A percentile compares a stretch with the other conserved stretches of the same genome.
phyloP scores from a whole-genome alignment of 176 grass and related monocot species.

The Bothriochloa decipiens region DNA sequence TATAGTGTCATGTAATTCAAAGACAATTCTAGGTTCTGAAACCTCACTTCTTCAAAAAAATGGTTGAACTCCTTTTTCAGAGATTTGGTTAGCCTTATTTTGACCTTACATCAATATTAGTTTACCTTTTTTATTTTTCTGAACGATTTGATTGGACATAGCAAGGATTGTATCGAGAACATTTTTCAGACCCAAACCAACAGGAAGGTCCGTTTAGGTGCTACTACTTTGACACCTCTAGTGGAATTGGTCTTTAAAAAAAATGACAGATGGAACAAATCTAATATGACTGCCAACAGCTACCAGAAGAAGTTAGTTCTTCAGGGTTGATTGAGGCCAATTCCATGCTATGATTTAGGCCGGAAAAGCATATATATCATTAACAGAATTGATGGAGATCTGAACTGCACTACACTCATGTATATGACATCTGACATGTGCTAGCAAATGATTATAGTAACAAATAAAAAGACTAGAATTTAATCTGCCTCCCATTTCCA shows the following conservation, averaged over 20 bases:
- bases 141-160: not conserved
- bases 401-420: too few relatives aligned
- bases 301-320: conserved; percentile 11
- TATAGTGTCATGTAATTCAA: not conserved
- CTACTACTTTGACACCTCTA: conserved; percentile 22
- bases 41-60: conserved; percentile 10
- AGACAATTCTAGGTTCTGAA: not conserved
- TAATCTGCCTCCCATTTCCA: not conserved
- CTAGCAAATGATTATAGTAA: not conserved
- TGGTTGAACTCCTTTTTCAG: not conserved
- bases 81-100: not conserved
- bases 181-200: conserved; percentile 1
- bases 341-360: conserved; percentile 15
- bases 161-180: not conserved
- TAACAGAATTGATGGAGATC: too few relatives aligned
- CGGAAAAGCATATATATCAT: not conserved
- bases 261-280: conserved; percentile 19
- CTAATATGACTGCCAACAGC: not conserved
- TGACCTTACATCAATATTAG: not conserved
- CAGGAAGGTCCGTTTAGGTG: conserved; percentile 22
- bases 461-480: not conserved
- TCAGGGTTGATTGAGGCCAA: conserved; percentile 20
- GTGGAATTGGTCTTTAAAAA: not conserved
- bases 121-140: not conserved
- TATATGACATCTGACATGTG: not conserved